Conservation (phyloP, 2,329 filamentous ascomycete genomes). For the Epichloe uncinata region DNA sequence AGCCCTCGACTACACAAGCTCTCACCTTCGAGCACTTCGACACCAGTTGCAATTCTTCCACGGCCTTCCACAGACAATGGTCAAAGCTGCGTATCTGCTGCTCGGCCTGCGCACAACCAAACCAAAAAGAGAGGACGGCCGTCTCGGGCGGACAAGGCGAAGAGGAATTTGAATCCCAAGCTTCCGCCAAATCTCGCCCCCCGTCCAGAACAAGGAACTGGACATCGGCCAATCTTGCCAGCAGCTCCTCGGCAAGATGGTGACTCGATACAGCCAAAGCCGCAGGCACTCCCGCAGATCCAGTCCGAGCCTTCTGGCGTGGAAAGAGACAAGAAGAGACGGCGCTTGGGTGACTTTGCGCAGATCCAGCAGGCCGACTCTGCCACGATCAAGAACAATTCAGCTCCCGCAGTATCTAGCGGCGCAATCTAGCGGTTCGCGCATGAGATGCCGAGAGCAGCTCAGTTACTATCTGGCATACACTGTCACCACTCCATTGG, state of each 20-base stretch:
- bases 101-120: not conserved
- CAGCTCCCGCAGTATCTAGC: conserved; percentile 1
- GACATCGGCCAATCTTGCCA: conserved; percentile 7
- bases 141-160: conserved; percentile 29
- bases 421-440: conserved; percentile 5
- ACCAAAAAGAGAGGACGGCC: conserved; percentile 33
- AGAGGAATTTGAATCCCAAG: conserved; percentile 16
- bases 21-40: conserved; percentile 1
- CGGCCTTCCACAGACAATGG: conserved; percentile 10
- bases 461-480: not conserved
- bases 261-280: not conserved
- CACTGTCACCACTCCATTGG: not conserved
- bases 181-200: conserved; percentile 22
- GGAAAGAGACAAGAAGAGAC: conserved; percentile 3
- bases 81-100: not conserved
- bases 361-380: not conserved
- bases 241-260: conserved; percentile 1
- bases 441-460: not conserved
- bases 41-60: conserved; percentile 11
- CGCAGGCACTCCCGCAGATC: not conserved
- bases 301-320: not conserved
- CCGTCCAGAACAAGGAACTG: conserved; percentile 12
- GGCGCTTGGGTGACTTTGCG: not conserved
- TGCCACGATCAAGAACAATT: not conserved
- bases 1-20: not conserved